Conservation (phyloP, 768 basidiomycete species). For the Rhodocollybia butyracea region DNA sequence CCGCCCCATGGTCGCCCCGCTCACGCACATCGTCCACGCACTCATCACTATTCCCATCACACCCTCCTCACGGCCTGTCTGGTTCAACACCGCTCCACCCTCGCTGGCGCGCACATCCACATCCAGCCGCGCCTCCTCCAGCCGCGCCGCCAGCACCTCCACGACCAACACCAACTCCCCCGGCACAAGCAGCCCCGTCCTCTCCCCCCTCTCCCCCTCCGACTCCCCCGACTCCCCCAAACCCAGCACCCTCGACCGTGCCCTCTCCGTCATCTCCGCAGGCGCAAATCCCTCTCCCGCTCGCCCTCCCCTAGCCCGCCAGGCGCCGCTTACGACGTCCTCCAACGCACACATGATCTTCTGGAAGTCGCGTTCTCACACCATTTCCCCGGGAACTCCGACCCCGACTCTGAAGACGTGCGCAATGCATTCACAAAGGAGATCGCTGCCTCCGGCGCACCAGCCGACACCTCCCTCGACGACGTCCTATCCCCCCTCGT, state of each 20-base stretch:
- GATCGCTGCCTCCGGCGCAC: conserved; percentile 8
- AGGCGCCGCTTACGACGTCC: conserved; percentile 39
- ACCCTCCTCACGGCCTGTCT: conserved; percentile 49
- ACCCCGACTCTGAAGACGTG: conserved; percentile 63
- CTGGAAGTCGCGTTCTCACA: conserved; percentile 56
- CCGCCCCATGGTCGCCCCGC: conserved; percentile 65
- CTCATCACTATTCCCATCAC: conserved; percentile 77
- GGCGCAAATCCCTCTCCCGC: conserved; percentile 51
- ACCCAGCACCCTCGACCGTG: conserved; percentile 53
- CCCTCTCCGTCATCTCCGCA: conserved; percentile 50
- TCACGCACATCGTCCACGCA: conserved; percentile 80
- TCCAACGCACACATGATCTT: conserved; percentile 65
- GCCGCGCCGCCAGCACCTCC: conserved; percentile 30
- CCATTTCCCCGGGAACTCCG: conserved; percentile 64
- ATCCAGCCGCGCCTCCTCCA: conserved; percentile 24
- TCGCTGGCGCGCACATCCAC: conserved; percentile 10
- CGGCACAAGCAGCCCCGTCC: conserved; percentile 41
- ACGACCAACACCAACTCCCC: conserved; percentile 24
- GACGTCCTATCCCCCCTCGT: conserved; percentile 76
- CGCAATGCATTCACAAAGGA: conserved; percentile 49
- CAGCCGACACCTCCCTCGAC: conserved; percentile 59
- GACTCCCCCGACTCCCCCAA: conserved; percentile 27
- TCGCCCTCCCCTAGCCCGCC: conserved; percentile 40
- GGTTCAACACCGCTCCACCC: conserved; percentile 50
- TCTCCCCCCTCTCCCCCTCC: conserved; percentile 22